Base-by-base conservation (phyloP, 495 filamentous ascomycete genomes). In the Margaritispora aquatica region DNA sequence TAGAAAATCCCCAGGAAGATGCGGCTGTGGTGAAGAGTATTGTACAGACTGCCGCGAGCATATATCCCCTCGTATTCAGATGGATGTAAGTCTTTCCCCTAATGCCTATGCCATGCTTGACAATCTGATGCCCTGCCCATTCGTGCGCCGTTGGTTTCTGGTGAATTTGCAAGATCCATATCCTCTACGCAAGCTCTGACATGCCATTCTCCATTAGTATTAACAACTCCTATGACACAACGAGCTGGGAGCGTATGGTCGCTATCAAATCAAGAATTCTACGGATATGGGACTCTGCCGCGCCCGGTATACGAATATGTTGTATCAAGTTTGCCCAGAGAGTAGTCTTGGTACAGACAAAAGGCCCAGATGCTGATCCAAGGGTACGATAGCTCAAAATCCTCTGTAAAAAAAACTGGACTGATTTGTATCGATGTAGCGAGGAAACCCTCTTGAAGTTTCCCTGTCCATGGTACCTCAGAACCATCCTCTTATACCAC, bases 321-420 rank as follows among this genome's bases (percentile, higher is more conserved):
- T 97, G 94, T 72, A 88, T 97, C 79, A 98, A 98, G 69, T 97
- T 98, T 67, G 85, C 89, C 17, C 92, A 97, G 75, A 82, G 89
- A 24, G 90, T 97, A 34, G 88, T 98, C 46, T 87, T 96, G 55
- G 87, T 90, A 7, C 93, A 98, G 70, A 97, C 92, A 7, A 86
- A 86, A 15, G 92, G 90, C 36, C 73, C 85, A 60, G 86, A 91
- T 63, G 77, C 84, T 26, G 94, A 97, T 70, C 90, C 89, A 59
- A 85, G 90, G 77, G 92, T 96, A 81, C 51, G 86, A 55, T 29
- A 13, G 23, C 21, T 20, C 19, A 27, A 13, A 21, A 51, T 38
- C 74, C 11, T n/a, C 51, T 24, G 27, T 21, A 27, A 59, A 34
- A 55, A 27, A 59, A 34, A 55, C 29, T 52, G 48, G 17, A 24